phyloP scores from a whole-genome alignment of 345 rosid genomes.

The Hirschfeldia incana region DNA sequence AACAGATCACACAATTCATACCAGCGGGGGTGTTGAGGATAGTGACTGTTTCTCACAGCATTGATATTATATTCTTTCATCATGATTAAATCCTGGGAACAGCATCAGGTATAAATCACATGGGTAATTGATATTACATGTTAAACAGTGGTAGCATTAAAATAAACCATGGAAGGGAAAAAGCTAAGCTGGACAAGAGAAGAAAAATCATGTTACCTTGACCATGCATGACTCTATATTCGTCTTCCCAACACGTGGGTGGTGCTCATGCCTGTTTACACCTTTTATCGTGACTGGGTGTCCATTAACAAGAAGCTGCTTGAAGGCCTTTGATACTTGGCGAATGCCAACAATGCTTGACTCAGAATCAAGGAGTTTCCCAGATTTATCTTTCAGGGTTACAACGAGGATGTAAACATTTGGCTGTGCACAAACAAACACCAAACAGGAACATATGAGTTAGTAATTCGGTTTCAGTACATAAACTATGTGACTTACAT shows the following conservation, averaged over 20 bases:
- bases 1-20: slow-evolving; percentile 93
- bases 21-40: slow-evolving; percentile 99
- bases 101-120: background rate
- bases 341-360: slow-evolving; percentile 88
- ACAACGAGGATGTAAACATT: slow-evolving; percentile 78
- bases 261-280: slow-evolving; percentile 99
- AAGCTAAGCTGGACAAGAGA: background rate
- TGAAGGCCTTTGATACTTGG: slow-evolving; percentile 80
- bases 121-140: background rate
- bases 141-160: background rate
- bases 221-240: slow-evolving; percentile 97
- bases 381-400: slow-evolving; percentile 79
- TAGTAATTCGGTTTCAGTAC: slow-evolving; percentile 6
- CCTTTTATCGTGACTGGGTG: slow-evolving; percentile 88
- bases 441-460: slow-evolving; percentile 11
- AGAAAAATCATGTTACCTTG: slow-evolving; percentile 54
- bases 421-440: slow-evolving; percentile 60
- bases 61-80: slow-evolving; percentile 96
- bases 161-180: slow-evolving; percentile 27
- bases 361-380: slow-evolving; percentile 80
- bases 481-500: slow-evolving; percentile 7
- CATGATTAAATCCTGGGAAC: slow-evolving; percentile 77
- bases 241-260: slow-evolving; percentile 95
- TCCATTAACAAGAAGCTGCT: slow-evolving; percentile 90
- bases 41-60: slow-evolving; percentile 97